These are phyloP conservation scores for Phytophthora gonapodyides DNA, from an alignment of 352 stramenopile species.

Conservation along the genomic window DNA sequence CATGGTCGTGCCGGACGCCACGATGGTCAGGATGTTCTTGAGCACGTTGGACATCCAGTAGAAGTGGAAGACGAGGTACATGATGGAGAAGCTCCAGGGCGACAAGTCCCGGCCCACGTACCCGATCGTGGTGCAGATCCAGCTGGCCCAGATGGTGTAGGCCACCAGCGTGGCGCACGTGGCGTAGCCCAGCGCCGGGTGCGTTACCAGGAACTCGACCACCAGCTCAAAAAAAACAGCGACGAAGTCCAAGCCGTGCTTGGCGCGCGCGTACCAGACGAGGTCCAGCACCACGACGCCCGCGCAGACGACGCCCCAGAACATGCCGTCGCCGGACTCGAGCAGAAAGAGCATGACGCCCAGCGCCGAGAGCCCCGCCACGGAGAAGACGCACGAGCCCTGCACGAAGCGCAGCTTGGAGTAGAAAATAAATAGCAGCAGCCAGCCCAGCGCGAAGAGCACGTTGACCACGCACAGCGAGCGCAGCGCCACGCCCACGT, in stretches of 20 bases:
- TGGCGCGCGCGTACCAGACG: slow-evolving; percentile 70
- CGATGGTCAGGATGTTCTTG: slow-evolving; percentile 82
- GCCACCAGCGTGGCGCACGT: slow-evolving; percentile 52
- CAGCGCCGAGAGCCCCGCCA: slow-evolving; percentile 54
- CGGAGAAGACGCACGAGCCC: slow-evolving; percentile 69
- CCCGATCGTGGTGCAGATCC: slow-evolving; percentile 79
- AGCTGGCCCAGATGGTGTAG: slow-evolving; percentile 81
- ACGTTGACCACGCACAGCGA: slow-evolving; percentile 76
- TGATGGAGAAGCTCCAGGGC: slow-evolving; percentile 70
- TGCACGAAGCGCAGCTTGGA: slow-evolving; percentile 78
- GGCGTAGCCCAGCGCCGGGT: slow-evolving; percentile 62
- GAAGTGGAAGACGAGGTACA: slow-evolving; percentile 84
- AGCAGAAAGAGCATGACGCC: slow-evolving; percentile 60
- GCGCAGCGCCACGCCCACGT: slow-evolving; percentile 58
- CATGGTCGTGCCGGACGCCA: slow-evolving; percentile 80
- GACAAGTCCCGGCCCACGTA: slow-evolving; percentile 63
- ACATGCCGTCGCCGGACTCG: slow-evolving; percentile 48
- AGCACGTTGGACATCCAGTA: slow-evolving; percentile 90
- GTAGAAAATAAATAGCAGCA: slow-evolving; percentile 76
- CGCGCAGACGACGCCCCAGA: slow-evolving; percentile 51
- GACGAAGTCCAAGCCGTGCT: slow-evolving; percentile 79
- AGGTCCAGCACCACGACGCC: slow-evolving; percentile 57
- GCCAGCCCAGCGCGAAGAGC: slow-evolving; percentile 70
- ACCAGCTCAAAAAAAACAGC: slow-evolving; percentile 87
- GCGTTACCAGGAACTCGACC: slow-evolving; percentile 59